Conservation (phyloP, 495 filamentous ascomycete genomes). For the Niebla homalea region DNA sequence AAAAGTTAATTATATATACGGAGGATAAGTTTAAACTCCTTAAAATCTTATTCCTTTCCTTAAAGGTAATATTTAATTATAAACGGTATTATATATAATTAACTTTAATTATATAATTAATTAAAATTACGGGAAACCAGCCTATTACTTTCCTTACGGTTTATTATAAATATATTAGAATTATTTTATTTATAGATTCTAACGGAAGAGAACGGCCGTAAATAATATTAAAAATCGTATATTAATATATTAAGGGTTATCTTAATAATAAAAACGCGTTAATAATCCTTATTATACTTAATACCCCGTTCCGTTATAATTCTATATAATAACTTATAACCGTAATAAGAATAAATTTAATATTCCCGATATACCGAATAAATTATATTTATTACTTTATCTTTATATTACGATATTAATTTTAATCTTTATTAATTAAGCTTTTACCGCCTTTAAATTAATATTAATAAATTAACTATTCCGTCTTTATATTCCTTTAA, state of each 20-base stretch:
- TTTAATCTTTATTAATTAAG: not conserved
- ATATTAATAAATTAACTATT: not conserved
- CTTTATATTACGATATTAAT: not conserved
- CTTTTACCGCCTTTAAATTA: not conserved
- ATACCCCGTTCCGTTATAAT: too few species aligned
- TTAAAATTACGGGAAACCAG: slow-evolving; percentile 1
- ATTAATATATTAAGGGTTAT: slow-evolving; percentile 6
- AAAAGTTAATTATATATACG: not conserved
- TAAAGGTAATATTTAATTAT: slow-evolving; percentile 3
- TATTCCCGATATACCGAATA: not conserved
- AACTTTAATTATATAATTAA: slow-evolving; percentile 4
- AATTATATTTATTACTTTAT: not conserved
- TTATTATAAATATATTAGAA: slow-evolving; percentile 1
- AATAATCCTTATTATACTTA: too few species aligned
- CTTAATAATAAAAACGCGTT: slow-evolving; percentile 2
- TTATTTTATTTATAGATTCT: not conserved
- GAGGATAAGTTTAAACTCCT: slow-evolving; percentile 3
- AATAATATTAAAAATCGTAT: slow-evolving; percentile 3
- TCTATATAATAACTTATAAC: too few species aligned
- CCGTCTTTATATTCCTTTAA: not conserved
- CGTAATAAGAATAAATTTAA: too few species aligned
- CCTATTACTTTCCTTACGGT: slow-evolving; percentile 1
- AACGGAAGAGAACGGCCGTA: not conserved
- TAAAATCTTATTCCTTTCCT: not conserved
- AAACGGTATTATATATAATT: slow-evolving; percentile 1